These are phyloP conservation scores for Yueomyces sp. DNA, from an alignment of 805 yeast genomes.

Conservation along the genomic window DNA sequence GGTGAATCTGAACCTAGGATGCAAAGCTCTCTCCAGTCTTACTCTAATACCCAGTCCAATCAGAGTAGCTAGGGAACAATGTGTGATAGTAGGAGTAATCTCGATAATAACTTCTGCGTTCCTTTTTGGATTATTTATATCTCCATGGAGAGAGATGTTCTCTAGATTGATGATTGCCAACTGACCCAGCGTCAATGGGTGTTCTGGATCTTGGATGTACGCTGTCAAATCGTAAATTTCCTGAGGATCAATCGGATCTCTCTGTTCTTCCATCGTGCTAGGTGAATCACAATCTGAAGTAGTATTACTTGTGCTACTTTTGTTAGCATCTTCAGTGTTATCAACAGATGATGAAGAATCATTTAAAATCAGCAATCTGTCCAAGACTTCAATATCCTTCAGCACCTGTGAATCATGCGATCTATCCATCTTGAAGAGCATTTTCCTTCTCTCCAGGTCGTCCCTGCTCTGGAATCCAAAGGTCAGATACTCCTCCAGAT, in stretches of 20 bases:
- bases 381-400: conserved; percentile 18
- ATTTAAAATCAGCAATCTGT: conserved; percentile 13
- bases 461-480: conserved; percentile 6
- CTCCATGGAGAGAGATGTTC: conserved; percentile 55
- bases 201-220: conserved; percentile 91
- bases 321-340: conserved; percentile 12
- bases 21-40: conserved; percentile 76
- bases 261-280: conserved; percentile 6
- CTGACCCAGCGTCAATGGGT: conserved; percentile 89
- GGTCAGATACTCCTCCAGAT: conserved; percentile 8
- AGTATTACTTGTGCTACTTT: background rate
- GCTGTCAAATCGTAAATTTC: conserved; percentile 82
- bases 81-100: conserved; percentile 96
- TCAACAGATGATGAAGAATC: conserved; percentile 14
- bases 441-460: conserved; percentile 12
- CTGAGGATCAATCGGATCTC: conserved; percentile 69
- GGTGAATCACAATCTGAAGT: background rate
- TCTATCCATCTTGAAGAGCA: conserved; percentile 16
- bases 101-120: conserved; percentile 67
- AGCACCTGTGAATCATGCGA: conserved; percentile 14
- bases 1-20: conserved; percentile 68
- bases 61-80: conserved; percentile 89
- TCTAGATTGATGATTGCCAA: conserved; percentile 79
- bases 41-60: conserved; percentile 93
- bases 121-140: conserved; percentile 36